Base-by-base conservation (phyloP, 768 basidiomycete species). In the Lentinula edodes region DNA sequence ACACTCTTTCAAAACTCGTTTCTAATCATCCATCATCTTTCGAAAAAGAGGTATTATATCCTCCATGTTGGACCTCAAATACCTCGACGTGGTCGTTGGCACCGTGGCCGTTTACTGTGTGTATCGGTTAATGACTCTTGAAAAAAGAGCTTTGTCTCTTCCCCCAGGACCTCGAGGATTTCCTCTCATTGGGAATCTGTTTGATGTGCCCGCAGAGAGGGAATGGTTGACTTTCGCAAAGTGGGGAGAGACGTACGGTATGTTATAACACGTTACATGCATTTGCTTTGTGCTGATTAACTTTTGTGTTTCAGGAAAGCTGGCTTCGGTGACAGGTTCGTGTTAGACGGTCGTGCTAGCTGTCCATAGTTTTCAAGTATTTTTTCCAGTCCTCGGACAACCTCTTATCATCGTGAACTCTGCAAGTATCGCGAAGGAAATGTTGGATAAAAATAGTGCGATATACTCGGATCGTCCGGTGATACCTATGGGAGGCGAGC, bases 381-480 rank as follows among this genome's bases (percentile, higher is more conserved):
- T 20, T 61, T 61, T 60, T 0, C 69, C 70, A 43, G 62, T 74
- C 7, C 66, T 77, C 9, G 76, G 67, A 7, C 75, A 78, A 53
- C 72, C 72, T 52, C 68, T 77, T 16, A 20, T 78, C 13, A n/a
- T 77, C 35, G 35, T 77, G 38, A 77, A 77, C 61, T 68, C 64
- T 0, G 61, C 54, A 35, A 63, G 68, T 16, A 42, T 66, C 10
- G 74, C 76, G 6, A 61, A 68, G 32, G 74, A 79, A 35, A 68
- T 78, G 67, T 69, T 79, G 43, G 75, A 80, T 41, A 77, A 76
- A 66, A 76, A 76, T 62, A 75, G 76, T 36, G 64, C 72, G 43
- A 66, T 71, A 35, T 79, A 80, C 62, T 80, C 78, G 20, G 78
- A 79, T 65, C 73, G 77, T 28, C 78, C 77, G 0, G 51, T 61